Evolutionary conservation across 352 stramenopile species (phyloP).

Genomic region (Pythium insidiosum): DNA sequence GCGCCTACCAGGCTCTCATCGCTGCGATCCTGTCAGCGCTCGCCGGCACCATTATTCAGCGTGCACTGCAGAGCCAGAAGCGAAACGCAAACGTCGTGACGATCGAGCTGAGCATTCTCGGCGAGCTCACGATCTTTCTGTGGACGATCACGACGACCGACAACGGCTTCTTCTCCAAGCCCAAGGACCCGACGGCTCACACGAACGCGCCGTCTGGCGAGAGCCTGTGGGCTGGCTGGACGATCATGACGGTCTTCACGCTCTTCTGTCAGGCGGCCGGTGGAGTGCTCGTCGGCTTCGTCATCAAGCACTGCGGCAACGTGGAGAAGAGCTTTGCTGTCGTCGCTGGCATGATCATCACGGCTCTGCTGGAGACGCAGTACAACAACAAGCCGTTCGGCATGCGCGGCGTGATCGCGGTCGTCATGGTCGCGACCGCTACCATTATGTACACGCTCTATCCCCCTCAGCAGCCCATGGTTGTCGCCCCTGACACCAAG

Average conservation of each 20-base stretch:
- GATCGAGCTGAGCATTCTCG: conserved; percentile 68
- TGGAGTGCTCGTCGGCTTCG: conserved; percentile 69
- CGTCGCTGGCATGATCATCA: conserved; percentile 75
- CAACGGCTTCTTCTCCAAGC: conserved; percentile 17
- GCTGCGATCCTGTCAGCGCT: conserved; percentile 64
- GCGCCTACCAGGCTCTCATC: conserved; percentile 65
- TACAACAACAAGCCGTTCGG: conserved; percentile 72
- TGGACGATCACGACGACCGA: conserved; percentile 36
- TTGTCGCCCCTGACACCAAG: no score
- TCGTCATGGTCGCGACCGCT: conserved; percentile 48
- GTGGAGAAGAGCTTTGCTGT: conserved; percentile 82
- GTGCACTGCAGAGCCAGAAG: conserved; percentile 56
- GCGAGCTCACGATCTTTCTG: conserved; percentile 44
- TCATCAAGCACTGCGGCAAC: conserved; percentile 83
- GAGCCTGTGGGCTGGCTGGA: conserved; percentile 68
- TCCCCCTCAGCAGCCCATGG: conserved; percentile 20
- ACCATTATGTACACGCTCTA: conserved; percentile 73
- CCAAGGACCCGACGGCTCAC: not conserved
- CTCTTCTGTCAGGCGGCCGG: conserved; percentile 63
- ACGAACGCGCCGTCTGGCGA: conserved; percentile 7
- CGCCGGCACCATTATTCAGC: conserved; percentile 71
- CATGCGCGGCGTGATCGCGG: conserved; percentile 36
- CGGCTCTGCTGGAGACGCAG: conserved; percentile 52
- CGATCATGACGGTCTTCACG: conserved; percentile 44
- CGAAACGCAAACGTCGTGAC: conserved; percentile 76